Evolutionary conservation across 768 basidiomycete genomes (phyloP), one percentile per base, ranked within the genome.

Genomic region (Rhizopogon rudus): DNA sequence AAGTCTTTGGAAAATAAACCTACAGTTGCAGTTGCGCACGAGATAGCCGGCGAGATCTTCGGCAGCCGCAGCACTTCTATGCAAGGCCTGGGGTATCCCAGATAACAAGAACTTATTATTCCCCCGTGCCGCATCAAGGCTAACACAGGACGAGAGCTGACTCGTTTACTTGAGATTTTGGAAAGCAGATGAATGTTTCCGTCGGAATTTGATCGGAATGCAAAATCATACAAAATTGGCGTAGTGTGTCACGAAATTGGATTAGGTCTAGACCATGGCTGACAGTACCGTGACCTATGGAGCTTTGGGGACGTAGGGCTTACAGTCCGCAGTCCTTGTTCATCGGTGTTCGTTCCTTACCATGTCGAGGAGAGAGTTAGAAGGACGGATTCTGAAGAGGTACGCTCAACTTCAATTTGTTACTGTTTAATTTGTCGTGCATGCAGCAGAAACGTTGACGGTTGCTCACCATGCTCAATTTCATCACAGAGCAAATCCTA

Each of bases 401-500:
- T 60, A 48, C 7, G 48, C 20, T n/a, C 20, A 48, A 12, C 6
- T 48, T 39, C 20, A 52, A 12, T n/a, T 5, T 29, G 16, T 16
- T 28, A 14, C 8, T 4, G 25, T 25, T 25, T 25, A 5, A 25
- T 25, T 25, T 28, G 14, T 39, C 31, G 41, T 14, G 39, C 20
- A 25, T 14, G 39, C 25, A 28, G 25, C 25, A 33, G n/a, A 45
- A 14, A 16, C 10, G 42, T 33, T 25, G n/a, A 35, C 54, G 25
- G 25, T 25, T 25, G 3, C 22, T 25, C 22, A 25, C 22, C 22
- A 22, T 14, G 43, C 43, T 48, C 6, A 42, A 37, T 17, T 5
- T 48, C 20, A 41, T 25, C n/a, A 22, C 53, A 77, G 87, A 59
- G 85, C 86, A 9, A 78, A 88, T 64, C 82, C 91, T 25, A 78